Evolutionary conservation across 345 rosid genomes (phyloP).

Genomic region (Hypericum perforatum): DNA sequence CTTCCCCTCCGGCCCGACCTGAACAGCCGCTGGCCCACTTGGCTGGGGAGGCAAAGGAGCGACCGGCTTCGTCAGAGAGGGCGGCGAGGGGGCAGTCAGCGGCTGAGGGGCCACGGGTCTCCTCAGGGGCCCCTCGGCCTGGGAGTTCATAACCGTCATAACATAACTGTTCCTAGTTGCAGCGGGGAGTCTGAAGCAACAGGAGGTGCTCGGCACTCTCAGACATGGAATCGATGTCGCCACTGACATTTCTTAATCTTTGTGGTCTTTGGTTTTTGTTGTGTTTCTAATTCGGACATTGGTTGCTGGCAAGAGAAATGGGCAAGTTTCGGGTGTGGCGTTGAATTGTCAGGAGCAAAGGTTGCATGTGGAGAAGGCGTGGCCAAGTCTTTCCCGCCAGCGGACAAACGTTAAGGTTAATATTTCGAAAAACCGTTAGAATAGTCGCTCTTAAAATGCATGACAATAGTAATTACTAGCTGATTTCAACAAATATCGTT

Average conservation of each 20-base stretch:
- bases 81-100: conserved; percentile 26
- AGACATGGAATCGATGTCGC: conserved; percentile 55
- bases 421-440: too few species aligned
- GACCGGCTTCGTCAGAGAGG: background rate
- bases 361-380: conserved; percentile 34
- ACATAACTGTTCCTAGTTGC: conserved; percentile 23
- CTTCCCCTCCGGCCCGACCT: conserved; percentile 21
- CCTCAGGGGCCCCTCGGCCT: conserved; percentile 74
- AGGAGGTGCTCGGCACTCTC: conserved; percentile 39
- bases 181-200: conserved; percentile 34
- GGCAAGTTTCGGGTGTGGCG: background rate
- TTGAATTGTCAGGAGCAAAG: conserved; percentile 6
- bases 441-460: too few species aligned
- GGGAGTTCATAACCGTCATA: conserved; percentile 56
- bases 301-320: background rate
- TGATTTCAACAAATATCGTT: too few species aligned
- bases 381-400: conserved; percentile 23
- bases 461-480: too few species aligned
- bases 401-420: too few species aligned
- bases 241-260: conserved; percentile 36
- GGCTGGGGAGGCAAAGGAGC: conserved; percentile 14
- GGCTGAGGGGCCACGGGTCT: conserved; percentile 66
- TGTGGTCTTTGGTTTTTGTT: background rate
- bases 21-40: conserved; percentile 20
- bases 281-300: background rate